Base-by-base conservation (phyloP, 2,329 filamentous ascomycete genomes). In the Monosporascus cannonballus region DNA sequence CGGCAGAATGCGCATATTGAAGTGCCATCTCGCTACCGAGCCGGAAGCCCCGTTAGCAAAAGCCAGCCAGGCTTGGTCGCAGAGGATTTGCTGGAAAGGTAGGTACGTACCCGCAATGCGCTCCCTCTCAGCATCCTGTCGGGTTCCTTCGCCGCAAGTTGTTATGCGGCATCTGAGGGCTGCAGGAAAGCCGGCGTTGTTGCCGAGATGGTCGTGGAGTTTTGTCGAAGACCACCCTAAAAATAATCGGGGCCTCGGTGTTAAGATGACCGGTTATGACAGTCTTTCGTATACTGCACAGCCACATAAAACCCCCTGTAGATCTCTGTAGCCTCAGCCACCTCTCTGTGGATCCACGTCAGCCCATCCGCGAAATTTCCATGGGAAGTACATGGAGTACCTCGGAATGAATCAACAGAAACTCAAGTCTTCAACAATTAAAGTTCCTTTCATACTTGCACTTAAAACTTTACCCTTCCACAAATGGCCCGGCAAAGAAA, bases 1-100 rank as follows among this genome's bases (percentile, higher is more conserved):
- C 59, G 62, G 55, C 63, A 65, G 56, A 65, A 63, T 52, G 59
- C 59, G 58, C 61, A 68, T 54, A 67, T 61, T 42, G 63, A 66
- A 52, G 54, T 34, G 30, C 30, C 61, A 52, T 64, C 61, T 53
- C 58, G 60, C 66, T 67, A 48, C 44, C 9, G 54, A 14, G 30
- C 30, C 30, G 11, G 11, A 34, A 9, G 3, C 11, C 30, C 11
- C 30, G 30, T 34, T 11, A 34, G 8, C 11, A 45, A 38, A 49
- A 52, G 38, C 30, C 30, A 34, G 30, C 9, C 30, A 34, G 11
- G 4, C 30, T 34, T 34, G 11, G 30, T 14, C 30, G 11, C 9
- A 9, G 14, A 34, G 14, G 30, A 34, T 34, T 34, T 14, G 1
- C 30, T 14, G 30, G 30, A 14, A 34, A 34, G 0, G 30, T 34